phyloP scores from a whole-genome alignment of 2,329 filamentous ascomycete species.

The Rhynchosporium graminicola region DNA sequence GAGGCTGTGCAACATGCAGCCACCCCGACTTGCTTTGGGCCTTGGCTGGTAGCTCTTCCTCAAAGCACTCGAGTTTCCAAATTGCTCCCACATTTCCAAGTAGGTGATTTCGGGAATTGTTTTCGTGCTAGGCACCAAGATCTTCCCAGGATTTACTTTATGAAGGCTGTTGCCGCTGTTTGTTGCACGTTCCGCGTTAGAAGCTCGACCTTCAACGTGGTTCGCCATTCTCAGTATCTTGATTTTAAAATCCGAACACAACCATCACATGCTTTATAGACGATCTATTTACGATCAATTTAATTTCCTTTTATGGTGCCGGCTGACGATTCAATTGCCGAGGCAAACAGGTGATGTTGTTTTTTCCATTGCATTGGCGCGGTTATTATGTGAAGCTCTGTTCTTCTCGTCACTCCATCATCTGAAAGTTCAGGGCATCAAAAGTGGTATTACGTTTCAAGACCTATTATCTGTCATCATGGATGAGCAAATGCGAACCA shows the following conservation, averaged over 20 bases:
- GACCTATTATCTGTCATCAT: background rate
- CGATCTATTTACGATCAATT: too few species aligned
- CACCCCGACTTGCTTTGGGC: background rate
- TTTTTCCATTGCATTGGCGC: background rate
- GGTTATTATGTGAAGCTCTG: background rate
- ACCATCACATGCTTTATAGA: too few species aligned
- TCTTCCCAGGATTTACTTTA: background rate
- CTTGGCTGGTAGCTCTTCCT: background rate
- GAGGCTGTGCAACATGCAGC: slow-evolving; percentile 15
- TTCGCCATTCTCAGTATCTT: background rate
- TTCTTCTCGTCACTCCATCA: background rate
- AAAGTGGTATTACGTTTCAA: background rate
- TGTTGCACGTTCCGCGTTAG: background rate
- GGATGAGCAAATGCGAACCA: background rate
- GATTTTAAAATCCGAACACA: background rate
- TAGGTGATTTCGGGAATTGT: background rate
- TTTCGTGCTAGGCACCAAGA: background rate
- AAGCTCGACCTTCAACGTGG: background rate
- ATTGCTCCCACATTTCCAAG: too few species aligned
- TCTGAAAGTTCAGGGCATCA: background rate
- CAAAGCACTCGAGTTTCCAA: background rate
- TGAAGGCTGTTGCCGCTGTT: slow-evolving; percentile 8
- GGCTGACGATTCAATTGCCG: too few species aligned
- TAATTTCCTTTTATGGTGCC: too few species aligned
- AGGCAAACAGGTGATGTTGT: background rate